These are phyloP conservation scores for Dactylellina leptospora DNA, from an alignment of 2,329 filamentous ascomycete species.

Conservation along the genomic window DNA sequence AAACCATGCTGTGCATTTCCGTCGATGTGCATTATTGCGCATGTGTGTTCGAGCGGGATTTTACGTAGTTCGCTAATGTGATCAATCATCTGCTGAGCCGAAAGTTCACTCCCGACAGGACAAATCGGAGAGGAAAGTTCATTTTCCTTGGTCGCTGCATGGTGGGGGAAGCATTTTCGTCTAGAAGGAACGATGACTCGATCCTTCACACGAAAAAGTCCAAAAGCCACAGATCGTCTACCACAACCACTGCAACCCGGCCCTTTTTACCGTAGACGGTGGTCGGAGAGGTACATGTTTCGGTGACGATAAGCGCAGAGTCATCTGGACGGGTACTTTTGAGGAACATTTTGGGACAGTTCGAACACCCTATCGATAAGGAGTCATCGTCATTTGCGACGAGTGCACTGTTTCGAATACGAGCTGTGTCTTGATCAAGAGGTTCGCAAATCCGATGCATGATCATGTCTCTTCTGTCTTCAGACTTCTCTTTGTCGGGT, in stretches of 20 bases:
- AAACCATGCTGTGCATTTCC: conserved; percentile 43
- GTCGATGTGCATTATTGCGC: conserved; percentile 50
- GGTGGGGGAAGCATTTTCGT: conserved; percentile 4
- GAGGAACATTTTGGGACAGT: conserved; percentile 14
- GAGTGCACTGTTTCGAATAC: neutral
- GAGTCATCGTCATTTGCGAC: conserved; percentile 39
- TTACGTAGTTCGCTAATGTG: conserved; percentile 44
- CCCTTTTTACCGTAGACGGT: conserved; percentile 24
- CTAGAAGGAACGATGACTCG: conserved; percentile 52
- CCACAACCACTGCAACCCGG: neutral
- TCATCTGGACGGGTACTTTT: conserved; percentile 48
- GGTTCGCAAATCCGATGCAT: no score
- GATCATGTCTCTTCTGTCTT: no score
- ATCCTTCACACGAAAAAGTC: conserved; percentile 51
- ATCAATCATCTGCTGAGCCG: conserved; percentile 42
- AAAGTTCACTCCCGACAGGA: conserved; percentile 1
- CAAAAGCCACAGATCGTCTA: conserved; percentile 15
- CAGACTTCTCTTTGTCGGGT: neutral
- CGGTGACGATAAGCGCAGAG: conserved; percentile 7
- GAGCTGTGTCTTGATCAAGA: neutral
- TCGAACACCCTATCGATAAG: conserved; percentile 34
- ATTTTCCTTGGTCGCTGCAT: conserved; percentile 14
- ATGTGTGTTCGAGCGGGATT: conserved; percentile 45
- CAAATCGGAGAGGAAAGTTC: conserved; percentile 24
- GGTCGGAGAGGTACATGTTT: conserved; percentile 12